Conservation (phyloP, 1,284 basidiomycete species). For the Malassezia furfur region DNA sequence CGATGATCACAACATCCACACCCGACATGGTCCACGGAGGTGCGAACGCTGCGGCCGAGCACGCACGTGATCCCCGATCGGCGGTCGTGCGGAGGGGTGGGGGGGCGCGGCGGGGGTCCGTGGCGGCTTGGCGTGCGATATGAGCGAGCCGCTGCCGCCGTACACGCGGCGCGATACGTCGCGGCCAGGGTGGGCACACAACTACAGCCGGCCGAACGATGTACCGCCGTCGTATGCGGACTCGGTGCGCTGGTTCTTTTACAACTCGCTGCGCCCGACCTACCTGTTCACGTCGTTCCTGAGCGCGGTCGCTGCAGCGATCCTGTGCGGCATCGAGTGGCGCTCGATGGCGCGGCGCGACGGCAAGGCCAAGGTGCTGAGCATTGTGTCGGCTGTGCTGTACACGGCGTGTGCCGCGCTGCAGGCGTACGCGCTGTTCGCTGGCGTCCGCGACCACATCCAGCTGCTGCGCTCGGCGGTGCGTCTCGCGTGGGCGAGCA, state of each 20-base stretch:
- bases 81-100: background rate
- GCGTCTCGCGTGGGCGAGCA: background rate
- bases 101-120: background rate
- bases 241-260: conserved; percentile 1
- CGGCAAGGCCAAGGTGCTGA: background rate
- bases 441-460: background rate
- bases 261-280: conserved; percentile 9
- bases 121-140: background rate
- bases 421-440: background rate
- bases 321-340: conserved; percentile 7
- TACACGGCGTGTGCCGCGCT: background rate
- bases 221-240: conserved; percentile 3
- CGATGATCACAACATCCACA: conserved; percentile 17
- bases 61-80: too few species aligned
- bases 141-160: conserved; percentile 6
- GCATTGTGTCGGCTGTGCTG: background rate
- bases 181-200: conserved; percentile 4
- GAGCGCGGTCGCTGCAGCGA: background rate
- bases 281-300: conserved; percentile 3
- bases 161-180: background rate
- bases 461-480: background rate
- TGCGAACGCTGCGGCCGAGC: too few species aligned
- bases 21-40: conserved; percentile 2
- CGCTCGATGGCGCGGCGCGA: background rate
- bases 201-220: conserved; percentile 1